Evolutionary conservation across 768 basidiomycete species (phyloP), one percentile per base, ranked within the genome.

Genomic region (Amanita molliuscula): DNA sequence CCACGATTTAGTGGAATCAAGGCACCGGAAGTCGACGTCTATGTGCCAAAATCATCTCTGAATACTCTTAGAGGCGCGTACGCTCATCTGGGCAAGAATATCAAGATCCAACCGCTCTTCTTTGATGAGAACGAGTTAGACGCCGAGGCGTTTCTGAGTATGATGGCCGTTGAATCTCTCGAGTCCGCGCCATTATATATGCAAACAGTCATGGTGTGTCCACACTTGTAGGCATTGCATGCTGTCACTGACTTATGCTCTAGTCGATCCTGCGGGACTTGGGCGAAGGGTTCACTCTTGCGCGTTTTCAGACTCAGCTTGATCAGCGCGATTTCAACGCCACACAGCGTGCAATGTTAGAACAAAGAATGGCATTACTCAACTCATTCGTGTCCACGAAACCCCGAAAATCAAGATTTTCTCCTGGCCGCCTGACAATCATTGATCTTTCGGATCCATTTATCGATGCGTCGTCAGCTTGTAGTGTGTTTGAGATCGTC

Each of bases 371-470:
- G 62, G 74, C 76, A 0, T 55, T 88, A 0, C 61, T 87, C 0
- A 76, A 66, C 0, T 75, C 81, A 0, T 88, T 86, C 49, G 57
- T 84, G 47, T 73, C 74, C 6, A 53, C 57, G 8, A 16, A 0
- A 29, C 42, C 3, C 41, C 60, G 8, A 21, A 35, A 16, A 13
- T 26, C 47, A 1, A 74, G 80, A 0, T 87, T 86, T 55, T 63
- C 58, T 0, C 55, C 71, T 0, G 83, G 83, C 0, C 75, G 78
- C 51, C 53, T 88, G 4, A 84, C 82, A 0, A 80, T 88, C 10
- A 59, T 86, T 3, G 85, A 87, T 53, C 66, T 86, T 0, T 84
- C 85, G 0, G 85, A 85, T 50, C 82, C 85, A 0, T 87, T 87
- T 55, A 73, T 86, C 8, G 85, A 88, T 56, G 64, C 79, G 1